These are phyloP conservation scores for Exophiala bonariae DNA, from an alignment of 2,329 filamentous ascomycete species.

Conservation along the genomic window DNA sequence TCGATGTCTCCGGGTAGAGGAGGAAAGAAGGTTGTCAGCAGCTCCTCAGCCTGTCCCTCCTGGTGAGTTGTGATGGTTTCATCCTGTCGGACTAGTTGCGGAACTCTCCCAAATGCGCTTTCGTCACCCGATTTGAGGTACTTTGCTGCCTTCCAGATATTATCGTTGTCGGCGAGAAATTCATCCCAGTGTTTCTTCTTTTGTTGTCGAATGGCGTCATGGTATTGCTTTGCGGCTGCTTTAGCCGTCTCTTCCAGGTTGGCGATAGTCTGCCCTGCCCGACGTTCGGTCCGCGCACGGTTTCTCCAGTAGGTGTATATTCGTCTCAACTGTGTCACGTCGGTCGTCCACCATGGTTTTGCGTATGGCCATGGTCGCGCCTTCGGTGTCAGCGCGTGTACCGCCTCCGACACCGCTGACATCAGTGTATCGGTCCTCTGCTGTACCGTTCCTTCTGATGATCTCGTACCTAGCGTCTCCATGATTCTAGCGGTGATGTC, in stretches of 20 bases:
- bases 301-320: slow-evolving; percentile 31
- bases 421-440: no score
- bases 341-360: slow-evolving; percentile 28
- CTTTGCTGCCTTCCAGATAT: slow-evolving; percentile 30
- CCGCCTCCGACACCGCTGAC: no score
- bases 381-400: slow-evolving; percentile 23
- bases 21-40: no score
- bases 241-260: slow-evolving; percentile 18
- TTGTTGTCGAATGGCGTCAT: slow-evolving; percentile 13
- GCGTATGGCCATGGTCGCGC: slow-evolving; percentile 24
- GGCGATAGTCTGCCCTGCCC: slow-evolving; percentile 24
- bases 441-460: no score
- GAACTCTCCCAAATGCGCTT: no score
- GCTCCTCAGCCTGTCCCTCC: no score
- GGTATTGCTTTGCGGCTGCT: slow-evolving; percentile 8
- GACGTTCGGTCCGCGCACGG: slow-evolving; percentile 8
- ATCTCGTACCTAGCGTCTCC: slow-evolving; percentile 21
- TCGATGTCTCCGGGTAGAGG: no score
- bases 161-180: slow-evolving; percentile 28
- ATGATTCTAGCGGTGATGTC: slow-evolving; percentile 28
- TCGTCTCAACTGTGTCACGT: slow-evolving; percentile 24
- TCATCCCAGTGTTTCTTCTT: slow-evolving; percentile 31
- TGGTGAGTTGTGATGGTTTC: no score
- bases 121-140: slow-evolving; percentile 29
- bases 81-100: no score